Evolutionary conservation across 2,329 filamentous ascomycete species (phyloP).

Genomic region (Clarireedia hainanense): DNA sequence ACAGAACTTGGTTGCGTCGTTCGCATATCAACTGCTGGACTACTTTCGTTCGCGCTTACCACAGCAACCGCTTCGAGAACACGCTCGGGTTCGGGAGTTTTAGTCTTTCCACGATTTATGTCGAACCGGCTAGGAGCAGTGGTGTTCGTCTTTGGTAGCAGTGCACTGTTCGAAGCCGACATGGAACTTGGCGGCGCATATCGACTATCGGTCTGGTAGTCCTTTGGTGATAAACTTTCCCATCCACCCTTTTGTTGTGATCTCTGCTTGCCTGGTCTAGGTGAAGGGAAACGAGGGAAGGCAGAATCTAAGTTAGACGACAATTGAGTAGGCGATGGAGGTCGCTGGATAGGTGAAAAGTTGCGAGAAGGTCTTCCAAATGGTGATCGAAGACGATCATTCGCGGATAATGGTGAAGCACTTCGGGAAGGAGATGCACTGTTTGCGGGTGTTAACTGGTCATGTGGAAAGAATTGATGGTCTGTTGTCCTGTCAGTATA

Average conservation of each 20-base stretch:
- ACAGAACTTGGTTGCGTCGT: slow-evolving; percentile 11
- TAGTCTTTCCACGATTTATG: slow-evolving; percentile 30
- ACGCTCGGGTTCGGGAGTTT: slow-evolving; percentile 16
- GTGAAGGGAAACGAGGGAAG: slow-evolving; percentile 45
- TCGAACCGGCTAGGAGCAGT: slow-evolving; percentile 63
- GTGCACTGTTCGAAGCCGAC: slow-evolving; percentile 32
- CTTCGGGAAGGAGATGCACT: slow-evolving; percentile 50
- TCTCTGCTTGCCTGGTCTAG: slow-evolving; percentile 26
- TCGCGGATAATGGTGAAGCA: slow-evolving; percentile 55
- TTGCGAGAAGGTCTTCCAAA: slow-evolving; percentile 29
- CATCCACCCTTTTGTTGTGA: slow-evolving; percentile 11
- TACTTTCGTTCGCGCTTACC: slow-evolving; percentile 15
- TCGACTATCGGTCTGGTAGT: slow-evolving; percentile 31
- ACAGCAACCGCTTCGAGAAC: slow-evolving; percentile 24
- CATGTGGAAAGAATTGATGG: slow-evolving; percentile 44
- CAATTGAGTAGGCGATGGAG: slow-evolving; percentile 36
- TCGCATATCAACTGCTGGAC: slow-evolving; percentile 7
- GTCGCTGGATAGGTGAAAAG: slow-evolving; percentile 32
- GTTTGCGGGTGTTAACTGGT: slow-evolving; percentile 54
- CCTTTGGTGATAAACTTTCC: slow-evolving; percentile 11
- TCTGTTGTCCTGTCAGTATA: slow-evolving; percentile 34
- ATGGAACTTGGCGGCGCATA: slow-evolving; percentile 44
- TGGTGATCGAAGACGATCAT: slow-evolving; percentile 37
- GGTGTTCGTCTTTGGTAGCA: slow-evolving; percentile 56
- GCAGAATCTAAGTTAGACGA: slow-evolving; percentile 40